Evolutionary conservation across 2,329 filamentous ascomycete genomes (phyloP), one percentile per base, ranked within the genome.

Genomic region (Neurospora sp.): DNA sequence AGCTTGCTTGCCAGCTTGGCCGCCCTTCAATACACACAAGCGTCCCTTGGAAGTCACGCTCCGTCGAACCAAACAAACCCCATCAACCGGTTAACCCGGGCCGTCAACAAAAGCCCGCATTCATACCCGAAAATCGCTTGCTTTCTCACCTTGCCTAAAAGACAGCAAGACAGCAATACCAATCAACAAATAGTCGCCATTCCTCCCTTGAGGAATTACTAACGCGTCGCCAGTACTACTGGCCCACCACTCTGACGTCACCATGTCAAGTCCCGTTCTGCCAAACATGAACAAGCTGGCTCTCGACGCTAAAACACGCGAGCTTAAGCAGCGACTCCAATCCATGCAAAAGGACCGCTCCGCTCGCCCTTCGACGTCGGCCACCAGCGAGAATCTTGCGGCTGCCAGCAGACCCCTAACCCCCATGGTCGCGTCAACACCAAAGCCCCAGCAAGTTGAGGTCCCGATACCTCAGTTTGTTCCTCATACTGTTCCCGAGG

Each of bases 401-500:
- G 3, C 52, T 33, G 52, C 52, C 28, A 62, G 4, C 52, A 62
- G 23, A 36, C 23, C 52, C 52, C 7, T 10, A 17, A 62, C 23
- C 52, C 15, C 52, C 17, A 36, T 28, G 8, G 33, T 67, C n/a
- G 36, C 58, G 15, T 33, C 15, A 69, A 33, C 38, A 38, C 46
- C 62, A 23, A 23, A n/a, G 17, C 39, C 17, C 66, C 38, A 52
- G 36, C 23, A 67, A 17, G 42, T 13, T 23, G 43, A 52, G 10
- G 7, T 7, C 15, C 33, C 39, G 43, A 33, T n/a, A 33, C 42
- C 67, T 42, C 40, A 11, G 6, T 68, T 68, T 28, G 62, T 70
- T 15, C 68, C 73, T 17, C 69, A 70, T 28, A 38, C 58, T 13
- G 23, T 66, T 2, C 69, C 72, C 15, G 39, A 38, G 11, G 40